Conservation (phyloP, 805 yeast species). For the Yarrowia bubula region DNA sequence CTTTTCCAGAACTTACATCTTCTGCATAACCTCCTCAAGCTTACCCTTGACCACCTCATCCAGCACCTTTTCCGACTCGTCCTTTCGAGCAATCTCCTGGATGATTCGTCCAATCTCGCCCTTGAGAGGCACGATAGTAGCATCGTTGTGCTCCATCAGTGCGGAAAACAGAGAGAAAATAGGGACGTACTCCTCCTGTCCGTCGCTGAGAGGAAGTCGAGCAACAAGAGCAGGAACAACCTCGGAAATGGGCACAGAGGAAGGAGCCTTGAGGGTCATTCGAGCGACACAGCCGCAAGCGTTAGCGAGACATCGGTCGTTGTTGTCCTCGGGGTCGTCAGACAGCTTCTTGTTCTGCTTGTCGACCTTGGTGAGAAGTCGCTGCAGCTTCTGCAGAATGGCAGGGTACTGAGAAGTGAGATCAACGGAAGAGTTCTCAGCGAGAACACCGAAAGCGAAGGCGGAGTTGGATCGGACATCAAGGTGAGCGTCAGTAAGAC, state of each 20-base stretch:
- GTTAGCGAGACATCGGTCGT: conserved; percentile 84
- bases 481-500: conserved; percentile 71
- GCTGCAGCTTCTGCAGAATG: conserved; percentile 64
- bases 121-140: conserved; percentile 42
- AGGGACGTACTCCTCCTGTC: conserved; percentile 90
- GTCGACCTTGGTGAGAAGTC: conserved; percentile 75
- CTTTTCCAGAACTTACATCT: background rate
- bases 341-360: conserved; percentile 53
- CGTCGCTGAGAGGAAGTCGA: conserved; percentile 83
- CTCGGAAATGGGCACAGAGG: conserved; percentile 71
- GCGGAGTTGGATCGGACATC: conserved; percentile 95
- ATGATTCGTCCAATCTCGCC: conserved; percentile 34
- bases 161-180: conserved; percentile 73
- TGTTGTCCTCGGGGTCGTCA: conserved; percentile 73
- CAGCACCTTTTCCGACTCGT: conserved; percentile 12
- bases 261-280: conserved; percentile 70
- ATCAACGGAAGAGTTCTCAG: conserved; percentile 51
- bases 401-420: conserved; percentile 63
- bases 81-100: conserved; percentile 25
- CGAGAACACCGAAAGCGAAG: conserved; percentile 84
- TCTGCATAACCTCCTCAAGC: conserved; percentile 21
- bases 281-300: conserved; percentile 97
- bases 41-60: conserved; percentile 22
- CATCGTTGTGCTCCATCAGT: conserved; percentile 60
- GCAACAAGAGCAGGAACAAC: conserved; percentile 70